Evolutionary conservation across 2,329 filamentous ascomycete species (phyloP).

Genomic region (Trichoderma atroviride): DNA sequence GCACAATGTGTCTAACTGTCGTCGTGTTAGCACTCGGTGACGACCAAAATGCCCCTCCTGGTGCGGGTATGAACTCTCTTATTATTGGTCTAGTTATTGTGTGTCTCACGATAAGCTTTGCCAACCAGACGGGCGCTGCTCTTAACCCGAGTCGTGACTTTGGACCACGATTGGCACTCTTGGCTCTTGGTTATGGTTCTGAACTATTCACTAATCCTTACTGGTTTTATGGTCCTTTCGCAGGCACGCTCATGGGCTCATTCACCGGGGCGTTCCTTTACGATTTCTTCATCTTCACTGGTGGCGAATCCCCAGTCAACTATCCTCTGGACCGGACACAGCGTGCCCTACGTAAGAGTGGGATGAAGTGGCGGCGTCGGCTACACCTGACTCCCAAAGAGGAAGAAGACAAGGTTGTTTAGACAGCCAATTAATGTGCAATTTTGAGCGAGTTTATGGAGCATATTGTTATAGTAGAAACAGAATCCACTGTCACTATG

Average conservation of each 20-base stretch:
- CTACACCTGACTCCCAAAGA: background rate
- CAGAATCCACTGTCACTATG: background rate
- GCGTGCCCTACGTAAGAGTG: constrained; percentile 7
- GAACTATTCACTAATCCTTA: background rate
- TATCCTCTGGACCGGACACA: constrained; percentile 15
- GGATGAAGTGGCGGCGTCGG: constrained; percentile 13
- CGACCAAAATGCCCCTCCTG: background rate
- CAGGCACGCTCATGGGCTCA: background rate
- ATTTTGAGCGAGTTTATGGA: background rate
- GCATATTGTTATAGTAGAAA: background rate
- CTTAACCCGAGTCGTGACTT: background rate
- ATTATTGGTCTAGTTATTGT: background rate
- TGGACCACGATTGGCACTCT: background rate
- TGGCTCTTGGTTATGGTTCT: background rate
- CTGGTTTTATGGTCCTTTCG: background rate
- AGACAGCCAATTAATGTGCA: background rate
- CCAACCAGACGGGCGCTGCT: constrained; percentile 1
- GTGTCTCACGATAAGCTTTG: background rate
- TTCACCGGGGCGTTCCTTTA: constrained; percentile 12
- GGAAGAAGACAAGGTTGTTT: constrained; percentile 1
- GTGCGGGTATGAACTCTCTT: constrained; percentile 9
- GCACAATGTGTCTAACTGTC: background rate
- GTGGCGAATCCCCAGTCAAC: constrained; percentile 8
- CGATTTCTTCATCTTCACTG: constrained; percentile 14
- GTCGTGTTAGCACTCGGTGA: background rate